Base-by-base conservation (phyloP, 2,329 filamentous ascomycete species). In the Colletotrichum endophyticum region DNA sequence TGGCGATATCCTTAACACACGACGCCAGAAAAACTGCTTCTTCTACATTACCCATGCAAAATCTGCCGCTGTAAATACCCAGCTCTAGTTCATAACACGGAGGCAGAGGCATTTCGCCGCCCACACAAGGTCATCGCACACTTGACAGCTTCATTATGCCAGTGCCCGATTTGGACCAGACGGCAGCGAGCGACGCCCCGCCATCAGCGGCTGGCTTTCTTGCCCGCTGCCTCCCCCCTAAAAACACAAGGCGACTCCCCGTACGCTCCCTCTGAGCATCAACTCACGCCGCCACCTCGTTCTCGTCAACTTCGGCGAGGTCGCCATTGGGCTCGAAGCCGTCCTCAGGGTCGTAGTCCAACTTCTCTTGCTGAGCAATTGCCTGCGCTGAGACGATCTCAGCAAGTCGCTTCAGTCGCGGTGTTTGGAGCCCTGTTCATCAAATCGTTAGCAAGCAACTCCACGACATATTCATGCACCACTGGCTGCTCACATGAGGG, bases 301-400 rank as follows among this genome's bases (percentile, higher is more conserved):
- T 85, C 81, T 92, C 90, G 72, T 90, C 90, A 66, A 87, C 89
- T 75, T 90, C 89, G 8, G 85, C 84, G 16, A 91, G 83, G 61
- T 88, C 87, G 36, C 88, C 87, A 64, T 89, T 88, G 49, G 84
- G 84, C 66, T 92, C 89, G 76, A 90, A 88, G 70, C 81, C 82
- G 49, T 86, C 85, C 19, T 83, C 85, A 27, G 85, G 83, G 22
- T 82, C 83, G 77, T 87, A 92, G 66, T 95, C 94, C 77, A 94
- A 87, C 87, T 95, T 96, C 86, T 98, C 95, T 86, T 98, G 95
- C 85, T 99, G 96, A 73, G 96, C 95, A 82, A 99, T 96, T 36
- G 97, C 97, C 86, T 99, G 97, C 36, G 96, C 95, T 49, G 95
- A 98, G 64, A 99, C 97, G 79, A 99, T 99, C 87, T 99, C 97